These are phyloP conservation scores for Coprinopsis cinerea DNA, from an alignment of 768 basidiomycete genomes.

Conservation along the genomic window DNA sequence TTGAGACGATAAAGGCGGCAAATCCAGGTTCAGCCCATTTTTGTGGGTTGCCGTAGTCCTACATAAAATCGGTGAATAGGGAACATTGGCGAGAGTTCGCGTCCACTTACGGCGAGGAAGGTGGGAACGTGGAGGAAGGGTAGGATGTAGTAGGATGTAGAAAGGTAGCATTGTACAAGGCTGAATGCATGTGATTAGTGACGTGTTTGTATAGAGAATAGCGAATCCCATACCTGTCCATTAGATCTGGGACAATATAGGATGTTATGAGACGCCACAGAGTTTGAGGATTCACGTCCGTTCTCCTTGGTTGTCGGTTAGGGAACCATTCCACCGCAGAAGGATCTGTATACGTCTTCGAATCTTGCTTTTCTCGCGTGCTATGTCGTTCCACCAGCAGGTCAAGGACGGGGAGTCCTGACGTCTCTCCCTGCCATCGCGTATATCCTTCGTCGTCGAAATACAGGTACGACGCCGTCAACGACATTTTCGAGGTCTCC, in stretches of 20 bases:
- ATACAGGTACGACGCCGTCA: slow-evolving; percentile 78
- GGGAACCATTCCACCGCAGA: slow-evolving; percentile 72
- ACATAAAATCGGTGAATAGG: neutral
- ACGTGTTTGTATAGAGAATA: slow-evolving; percentile 9
- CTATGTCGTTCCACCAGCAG: slow-evolving; percentile 70
- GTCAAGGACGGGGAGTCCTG: slow-evolving; percentile 84
- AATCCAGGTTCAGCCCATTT: slow-evolving; percentile 97
- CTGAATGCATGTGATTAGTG: slow-evolving; percentile 28
- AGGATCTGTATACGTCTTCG: slow-evolving; percentile 19
- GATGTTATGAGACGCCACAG: slow-evolving; percentile 86
- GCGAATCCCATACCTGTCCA: slow-evolving; percentile 65
- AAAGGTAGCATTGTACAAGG: slow-evolving; percentile 78
- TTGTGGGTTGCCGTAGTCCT: slow-evolving; percentile 91
- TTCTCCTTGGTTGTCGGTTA: slow-evolving; percentile 64
- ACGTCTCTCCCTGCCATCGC: slow-evolving; percentile 90
- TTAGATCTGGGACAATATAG: slow-evolving; percentile 80
- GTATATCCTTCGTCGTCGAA: slow-evolving; percentile 86
- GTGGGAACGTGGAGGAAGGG: slow-evolving; percentile 91
- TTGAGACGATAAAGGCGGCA: slow-evolving; percentile 87
- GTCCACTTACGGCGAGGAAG: slow-evolving; percentile 61
- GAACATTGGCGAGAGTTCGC: slow-evolving; percentile 6
- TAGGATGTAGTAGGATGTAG: slow-evolving; percentile 89
- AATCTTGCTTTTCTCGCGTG: slow-evolving; percentile 24
- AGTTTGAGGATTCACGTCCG: slow-evolving; percentile 81
- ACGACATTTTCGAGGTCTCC: slow-evolving; percentile 55